These are phyloP conservation scores for Fraxinus floribunda DNA, from an alignment of 305 asterid species.

Conservation along the genomic window DNA sequence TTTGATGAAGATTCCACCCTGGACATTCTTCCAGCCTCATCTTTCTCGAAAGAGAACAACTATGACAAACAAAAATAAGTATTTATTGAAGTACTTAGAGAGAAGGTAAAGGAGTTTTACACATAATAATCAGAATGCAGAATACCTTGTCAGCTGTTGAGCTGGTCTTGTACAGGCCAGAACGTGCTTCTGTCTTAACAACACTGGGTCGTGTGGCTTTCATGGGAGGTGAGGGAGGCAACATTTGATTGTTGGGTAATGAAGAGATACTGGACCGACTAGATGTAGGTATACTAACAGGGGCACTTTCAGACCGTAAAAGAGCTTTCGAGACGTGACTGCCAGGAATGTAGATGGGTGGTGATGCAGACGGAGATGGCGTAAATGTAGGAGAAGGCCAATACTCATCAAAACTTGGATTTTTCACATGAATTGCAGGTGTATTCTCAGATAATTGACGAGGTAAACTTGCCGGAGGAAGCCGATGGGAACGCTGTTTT, in stretches of 20 bases:
- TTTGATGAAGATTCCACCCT: conserved; percentile 38
- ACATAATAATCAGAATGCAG: conserved; percentile 9
- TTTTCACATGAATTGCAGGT: conserved; percentile 42
- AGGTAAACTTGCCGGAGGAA: conserved; percentile 57
- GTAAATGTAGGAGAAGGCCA: conserved; percentile 65
- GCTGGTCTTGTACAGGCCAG: conserved; percentile 43
- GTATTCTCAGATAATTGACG: conserved; percentile 49
- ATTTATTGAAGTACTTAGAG: background rate
- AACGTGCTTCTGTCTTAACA: conserved; percentile 37
- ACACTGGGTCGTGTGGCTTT: conserved; percentile 37
- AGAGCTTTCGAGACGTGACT: conserved; percentile 48
- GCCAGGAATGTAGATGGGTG: conserved; percentile 49
- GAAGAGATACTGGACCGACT: conserved; percentile 46
- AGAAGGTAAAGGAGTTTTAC: background rate
- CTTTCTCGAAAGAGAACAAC: conserved; percentile 45
- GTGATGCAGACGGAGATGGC: conserved; percentile 77
- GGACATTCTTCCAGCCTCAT: conserved; percentile 41
- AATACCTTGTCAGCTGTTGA: conserved; percentile 59
- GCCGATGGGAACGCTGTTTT: conserved; percentile 40
- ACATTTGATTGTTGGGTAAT: conserved; percentile 41
- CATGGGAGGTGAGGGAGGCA: conserved; percentile 54
- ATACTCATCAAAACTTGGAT: conserved; percentile 61
- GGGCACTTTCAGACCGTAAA: conserved; percentile 74
- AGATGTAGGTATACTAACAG: conserved; percentile 59
- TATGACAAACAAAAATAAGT: conserved; percentile 34